These are phyloP conservation scores for Zanthoxylum bungeanum DNA, from an alignment of 345 rosid species.

Conservation along the genomic window DNA sequence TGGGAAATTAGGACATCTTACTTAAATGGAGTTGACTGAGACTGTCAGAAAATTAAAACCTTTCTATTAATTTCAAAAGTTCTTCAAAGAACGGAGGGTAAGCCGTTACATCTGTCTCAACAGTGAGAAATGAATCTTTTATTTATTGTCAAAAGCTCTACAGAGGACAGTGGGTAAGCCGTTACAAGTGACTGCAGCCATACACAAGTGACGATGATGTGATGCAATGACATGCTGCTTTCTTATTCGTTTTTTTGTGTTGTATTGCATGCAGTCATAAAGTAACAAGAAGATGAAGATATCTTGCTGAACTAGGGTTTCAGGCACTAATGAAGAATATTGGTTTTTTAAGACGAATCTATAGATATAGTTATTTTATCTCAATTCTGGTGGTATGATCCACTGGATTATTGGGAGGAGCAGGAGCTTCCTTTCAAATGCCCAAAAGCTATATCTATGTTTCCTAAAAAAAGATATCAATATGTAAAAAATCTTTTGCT, in stretches of 20 bases:
- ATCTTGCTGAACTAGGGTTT: not conserved
- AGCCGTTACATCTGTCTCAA: not conserved
- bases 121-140: not conserved
- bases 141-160: not conserved
- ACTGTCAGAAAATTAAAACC: not conserved
- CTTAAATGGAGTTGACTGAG: not conserved
- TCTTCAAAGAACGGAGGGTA: not conserved
- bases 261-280: not conserved
- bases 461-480: not conserved
- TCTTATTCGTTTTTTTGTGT: not conserved
- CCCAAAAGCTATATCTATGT: not conserved
- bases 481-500: conserved; percentile 19
- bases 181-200: not conserved
- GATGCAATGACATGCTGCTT: not conserved
- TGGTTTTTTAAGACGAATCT: not conserved
- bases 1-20: not conserved
- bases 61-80: not conserved
- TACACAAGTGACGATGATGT: not conserved
- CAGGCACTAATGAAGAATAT: not conserved
- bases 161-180: not conserved
- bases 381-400: not conserved
- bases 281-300: not conserved
- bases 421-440: not conserved
- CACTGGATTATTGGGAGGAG: not conserved
- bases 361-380: not conserved